These are phyloP conservation scores for Toxoplasma gondii DNA, from an alignment of 169 alveolate genomes.

Conservation along the genomic window DNA sequence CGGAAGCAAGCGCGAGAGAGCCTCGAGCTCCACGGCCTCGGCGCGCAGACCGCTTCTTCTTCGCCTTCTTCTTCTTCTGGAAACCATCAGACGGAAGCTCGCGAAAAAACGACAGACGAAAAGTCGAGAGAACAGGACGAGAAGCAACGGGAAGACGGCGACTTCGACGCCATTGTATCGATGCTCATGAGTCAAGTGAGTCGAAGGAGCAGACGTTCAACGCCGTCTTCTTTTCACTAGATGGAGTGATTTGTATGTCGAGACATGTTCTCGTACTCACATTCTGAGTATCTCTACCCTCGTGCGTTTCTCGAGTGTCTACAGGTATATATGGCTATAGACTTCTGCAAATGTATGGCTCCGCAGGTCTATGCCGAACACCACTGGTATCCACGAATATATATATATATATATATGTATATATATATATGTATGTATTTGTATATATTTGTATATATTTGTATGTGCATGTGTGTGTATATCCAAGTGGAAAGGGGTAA, in stretches of 20 bases:
- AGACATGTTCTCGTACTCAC: too few species aligned
- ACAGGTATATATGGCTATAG: too few species aligned
- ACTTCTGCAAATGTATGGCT: too few species aligned
- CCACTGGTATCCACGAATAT: too few species aligned
- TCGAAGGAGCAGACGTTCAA: not conserved
- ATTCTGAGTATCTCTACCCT: too few species aligned
- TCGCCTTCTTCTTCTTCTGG: not conserved
- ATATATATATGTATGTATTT: too few species aligned
- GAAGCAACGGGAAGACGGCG: conserved; percentile 6
- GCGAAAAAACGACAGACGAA: not conserved
- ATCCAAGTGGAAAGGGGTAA: not conserved
- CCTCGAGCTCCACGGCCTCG: conserved; percentile 7
- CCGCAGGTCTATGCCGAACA: too few species aligned
- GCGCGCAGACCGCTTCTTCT: not conserved
- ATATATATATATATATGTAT: too few species aligned
- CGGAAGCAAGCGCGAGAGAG: not conserved
- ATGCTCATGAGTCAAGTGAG: conserved; percentile 47
- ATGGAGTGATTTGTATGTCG: too few species aligned
- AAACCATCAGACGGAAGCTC: not conserved
- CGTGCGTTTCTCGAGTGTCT: too few species aligned
- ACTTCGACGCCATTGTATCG: conserved; percentile 38
- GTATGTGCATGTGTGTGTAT: not conserved
- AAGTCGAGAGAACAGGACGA: not conserved
- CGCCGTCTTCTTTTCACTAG: too few species aligned
- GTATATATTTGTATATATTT: not conserved